These are phyloP conservation scores for Anthoceros angustus DNA, from an alignment of 225 moss, liverwort and hornwort species.

Conservation along the genomic window DNA sequence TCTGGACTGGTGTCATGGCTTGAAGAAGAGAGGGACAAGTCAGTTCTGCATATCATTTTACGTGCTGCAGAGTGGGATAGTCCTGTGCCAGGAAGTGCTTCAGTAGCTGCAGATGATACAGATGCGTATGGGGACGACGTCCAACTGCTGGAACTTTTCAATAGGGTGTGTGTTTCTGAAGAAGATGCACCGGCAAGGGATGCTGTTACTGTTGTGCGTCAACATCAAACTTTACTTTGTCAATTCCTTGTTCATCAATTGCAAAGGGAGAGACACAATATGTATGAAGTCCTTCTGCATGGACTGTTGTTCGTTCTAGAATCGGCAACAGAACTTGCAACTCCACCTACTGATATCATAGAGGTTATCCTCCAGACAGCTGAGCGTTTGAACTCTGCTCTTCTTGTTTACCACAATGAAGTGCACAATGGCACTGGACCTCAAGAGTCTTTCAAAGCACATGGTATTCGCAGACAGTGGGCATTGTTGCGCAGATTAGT, in stretches of 20 bases:
- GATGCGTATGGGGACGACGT: slow-evolving; percentile 5
- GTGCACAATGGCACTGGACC: slow-evolving; percentile 29
- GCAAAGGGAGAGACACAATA: slow-evolving; percentile 49
- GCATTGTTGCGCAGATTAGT: slow-evolving; percentile 63
- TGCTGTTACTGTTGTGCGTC: slow-evolving; percentile 69
- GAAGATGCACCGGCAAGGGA: slow-evolving; percentile 55
- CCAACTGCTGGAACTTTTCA: slow-evolving; percentile 8
- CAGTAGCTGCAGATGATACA: slow-evolving; percentile 13
- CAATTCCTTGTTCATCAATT: slow-evolving; percentile 55
- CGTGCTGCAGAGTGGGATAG: slow-evolving; percentile 75
- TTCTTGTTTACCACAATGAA: slow-evolving; percentile 40
- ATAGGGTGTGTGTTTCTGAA: slow-evolving; percentile 34
- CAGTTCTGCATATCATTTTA: slow-evolving; percentile 63
- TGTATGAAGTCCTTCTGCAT: slow-evolving; percentile 72
- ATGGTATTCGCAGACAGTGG: slow-evolving; percentile 74
- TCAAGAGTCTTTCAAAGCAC: slow-evolving; percentile 38
- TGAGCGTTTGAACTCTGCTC: slow-evolving; percentile 42
- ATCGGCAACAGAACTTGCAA: slow-evolving; percentile 52
- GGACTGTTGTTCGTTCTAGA: slow-evolving; percentile 75
- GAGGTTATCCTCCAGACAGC: slow-evolving; percentile 63
- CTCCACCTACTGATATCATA: slow-evolving; percentile 43
- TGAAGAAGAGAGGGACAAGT: slow-evolving; percentile 86
- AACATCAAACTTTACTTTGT: slow-evolving; percentile 58
- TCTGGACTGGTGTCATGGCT: slow-evolving; percentile 37
- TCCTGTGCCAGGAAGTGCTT: slow-evolving; percentile 12